Evolutionary conservation across 2,329 filamentous ascomycete genomes (phyloP), one percentile per base, ranked within the genome.

Genomic region (Tolypocladium sp.): DNA sequence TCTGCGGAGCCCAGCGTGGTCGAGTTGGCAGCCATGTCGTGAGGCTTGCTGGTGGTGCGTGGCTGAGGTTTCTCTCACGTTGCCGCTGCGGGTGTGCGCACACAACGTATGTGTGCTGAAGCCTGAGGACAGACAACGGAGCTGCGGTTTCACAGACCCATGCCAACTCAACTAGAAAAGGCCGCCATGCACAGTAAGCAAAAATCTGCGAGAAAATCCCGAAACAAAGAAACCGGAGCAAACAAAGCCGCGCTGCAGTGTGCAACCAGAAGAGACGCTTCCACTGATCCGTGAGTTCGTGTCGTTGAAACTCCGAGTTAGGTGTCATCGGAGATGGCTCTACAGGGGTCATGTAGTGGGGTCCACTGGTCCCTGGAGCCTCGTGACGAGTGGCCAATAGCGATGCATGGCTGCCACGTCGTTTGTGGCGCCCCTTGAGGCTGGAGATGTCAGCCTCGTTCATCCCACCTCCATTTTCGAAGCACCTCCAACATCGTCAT

Each of bases 11-110:
- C 56, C 42, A 57, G 22, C 7, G 59, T 46, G 22, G 69, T 66
- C 13, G 63, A 58, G 22, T 71, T 52, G 25, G 60, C 40, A 58
- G 60, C 63, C 62, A 62, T 64, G 44, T 27, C 53, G 59, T 10
- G 30, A 46, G 17, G 52, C 20, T 2, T 10, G 49, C 17, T 20
- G 49, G 30, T 22, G 49, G 30, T 53, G 49, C 15, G 30, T 15
- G 49, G 30, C 22, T 22, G 49, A 37, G 4, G 49, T 22, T 52
- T 53, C 49, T 52, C 49, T 7, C 4, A 33, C 9, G 2, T 5
- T 9, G 49, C 20, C 9, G 17, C 17, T n/a, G 17, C 3, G 20
- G 25, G 7, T 5, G 44, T 13, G 25, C 22, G 13, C 44, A 27
- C 4, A 15, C 22, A n/a, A n/a, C 17, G 17, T n/a, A n/a, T 8